phyloP scores from a whole-genome alignment of 495 filamentous ascomycete genomes.

The Hypoxylon perforatum region DNA sequence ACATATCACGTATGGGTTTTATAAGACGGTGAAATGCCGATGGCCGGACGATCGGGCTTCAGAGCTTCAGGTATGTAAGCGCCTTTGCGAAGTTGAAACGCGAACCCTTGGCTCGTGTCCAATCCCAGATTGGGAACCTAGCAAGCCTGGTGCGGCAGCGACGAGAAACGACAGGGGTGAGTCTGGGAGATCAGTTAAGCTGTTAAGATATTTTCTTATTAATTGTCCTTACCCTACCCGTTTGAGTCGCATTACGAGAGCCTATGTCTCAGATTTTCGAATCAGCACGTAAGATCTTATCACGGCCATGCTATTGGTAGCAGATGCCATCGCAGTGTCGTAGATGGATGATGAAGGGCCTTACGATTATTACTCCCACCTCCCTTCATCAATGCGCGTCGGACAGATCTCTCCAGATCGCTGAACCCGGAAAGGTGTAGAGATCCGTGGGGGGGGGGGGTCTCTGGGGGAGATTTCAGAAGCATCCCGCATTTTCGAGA shows the following conservation, averaged over 20 bases:
- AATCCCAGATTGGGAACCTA: conserved; percentile 20
- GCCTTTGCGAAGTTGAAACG: conserved; percentile 40
- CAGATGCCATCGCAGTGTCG: conserved; percentile 13
- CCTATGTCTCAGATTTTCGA: conserved; percentile 37
- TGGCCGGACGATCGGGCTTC: neutral
- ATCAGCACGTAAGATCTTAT: conserved; percentile 36
- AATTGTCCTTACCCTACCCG: conserved; percentile 25
- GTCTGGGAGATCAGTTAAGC: conserved; percentile 4
- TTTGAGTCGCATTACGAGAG: conserved; percentile 33
- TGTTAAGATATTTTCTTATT: conserved; percentile 28
- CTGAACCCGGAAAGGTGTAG: conserved; percentile 15
- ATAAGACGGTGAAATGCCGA: conserved; percentile 34
- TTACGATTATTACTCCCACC: conserved; percentile 15
- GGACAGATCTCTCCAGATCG: conserved; percentile 30
- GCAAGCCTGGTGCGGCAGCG: conserved; percentile 17
- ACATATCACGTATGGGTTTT: conserved; percentile 13
- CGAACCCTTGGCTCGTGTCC: conserved; percentile 43
- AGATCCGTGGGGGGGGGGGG: conserved; percentile 20
- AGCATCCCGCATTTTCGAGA: conserved; percentile 13
- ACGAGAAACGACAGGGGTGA: conserved; percentile 29
- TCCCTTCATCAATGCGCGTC: conserved; percentile 13
- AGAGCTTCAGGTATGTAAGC: conserved; percentile 40
- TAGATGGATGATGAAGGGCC: conserved; percentile 1
- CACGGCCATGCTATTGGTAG: conserved; percentile 27
- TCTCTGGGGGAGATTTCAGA: neutral